Evolutionary conservation across 2,329 filamentous ascomycete genomes (phyloP).

Genomic region (Zymoseptoria passerinii): DNA sequence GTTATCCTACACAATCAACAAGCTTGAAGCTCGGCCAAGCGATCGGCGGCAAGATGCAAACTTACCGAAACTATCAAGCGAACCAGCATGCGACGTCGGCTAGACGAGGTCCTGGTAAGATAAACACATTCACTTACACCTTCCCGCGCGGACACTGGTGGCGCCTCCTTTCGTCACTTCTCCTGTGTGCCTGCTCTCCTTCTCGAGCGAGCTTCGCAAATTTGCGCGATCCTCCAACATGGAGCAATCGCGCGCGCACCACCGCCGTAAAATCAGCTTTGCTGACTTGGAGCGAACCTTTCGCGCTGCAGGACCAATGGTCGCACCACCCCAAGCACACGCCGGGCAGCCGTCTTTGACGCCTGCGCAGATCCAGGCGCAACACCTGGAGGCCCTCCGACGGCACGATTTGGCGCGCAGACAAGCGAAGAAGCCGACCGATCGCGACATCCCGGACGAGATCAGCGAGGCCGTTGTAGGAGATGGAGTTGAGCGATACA

Average conservation of each 20-base stretch:
- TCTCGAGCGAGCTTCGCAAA: neutral
- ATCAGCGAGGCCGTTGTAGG: constrained; percentile 69
- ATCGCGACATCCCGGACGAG: constrained; percentile 88
- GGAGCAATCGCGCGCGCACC: constrained; percentile 15
- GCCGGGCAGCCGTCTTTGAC: constrained; percentile 39
- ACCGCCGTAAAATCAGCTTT: constrained; percentile 38
- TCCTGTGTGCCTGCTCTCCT: neutral
- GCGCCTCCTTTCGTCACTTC: neutral
- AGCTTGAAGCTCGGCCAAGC: constrained; percentile 2
- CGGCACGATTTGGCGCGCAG: constrained; percentile 57
- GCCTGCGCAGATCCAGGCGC: constrained; percentile 40
- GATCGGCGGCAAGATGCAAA: constrained; percentile 32
- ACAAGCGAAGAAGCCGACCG: constrained; percentile 80
- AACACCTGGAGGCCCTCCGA: constrained; percentile 36
- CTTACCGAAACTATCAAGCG: constrained; percentile 34
- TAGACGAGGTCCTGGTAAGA: constrained; percentile 38
- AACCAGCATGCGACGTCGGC: constrained; percentile 35
- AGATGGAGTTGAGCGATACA: constrained; percentile 74
- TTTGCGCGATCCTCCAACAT: constrained; percentile 6
- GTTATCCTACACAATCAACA: constrained; percentile 4
- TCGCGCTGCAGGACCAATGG: constrained; percentile 36
- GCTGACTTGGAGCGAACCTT: constrained; percentile 42
- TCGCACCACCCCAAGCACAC: constrained; percentile 23
- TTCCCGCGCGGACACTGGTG: neutral
- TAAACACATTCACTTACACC: constrained; percentile 5